Conservation (phyloP, 2,329 filamentous ascomycete species). For the Corniculantispora saksenae region DNA sequence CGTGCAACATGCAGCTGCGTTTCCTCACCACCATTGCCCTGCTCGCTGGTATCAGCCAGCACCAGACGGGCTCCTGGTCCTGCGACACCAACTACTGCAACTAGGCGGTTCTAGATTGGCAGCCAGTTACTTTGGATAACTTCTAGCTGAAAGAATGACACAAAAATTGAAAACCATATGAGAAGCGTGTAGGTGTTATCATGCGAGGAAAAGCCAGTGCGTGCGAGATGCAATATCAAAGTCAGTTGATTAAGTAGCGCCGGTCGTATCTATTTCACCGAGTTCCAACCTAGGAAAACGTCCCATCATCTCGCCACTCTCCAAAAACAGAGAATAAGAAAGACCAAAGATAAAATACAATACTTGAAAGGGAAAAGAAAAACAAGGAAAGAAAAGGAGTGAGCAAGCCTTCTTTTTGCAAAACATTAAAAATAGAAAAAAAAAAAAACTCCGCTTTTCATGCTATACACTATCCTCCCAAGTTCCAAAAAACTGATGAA, state of each 20-base stretch:
- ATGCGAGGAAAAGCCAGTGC: no score
- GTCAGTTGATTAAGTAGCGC: slow-evolving; percentile 8
- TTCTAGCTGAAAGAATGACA: no score
- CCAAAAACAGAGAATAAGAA: background rate
- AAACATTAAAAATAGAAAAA: background rate
- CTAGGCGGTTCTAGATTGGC: no score
- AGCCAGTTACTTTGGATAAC: no score
- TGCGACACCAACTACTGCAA: no score
- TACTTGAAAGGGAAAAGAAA: background rate
- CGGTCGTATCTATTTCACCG: slow-evolving; percentile 4
- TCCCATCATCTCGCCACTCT: slow-evolving; percentile 9
- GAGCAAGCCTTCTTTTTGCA: background rate
- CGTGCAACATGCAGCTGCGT: no score
- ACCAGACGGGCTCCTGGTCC: no score
- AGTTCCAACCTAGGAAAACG: background rate
- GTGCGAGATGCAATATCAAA: background rate
- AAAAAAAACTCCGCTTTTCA: slow-evolving; percentile 12
- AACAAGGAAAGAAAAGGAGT: background rate
- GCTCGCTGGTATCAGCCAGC: no score
- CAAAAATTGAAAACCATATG: no score
- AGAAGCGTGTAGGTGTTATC: no score
- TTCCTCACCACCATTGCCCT: no score
- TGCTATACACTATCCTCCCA: slow-evolving; percentile 14
- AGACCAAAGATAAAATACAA: background rate
- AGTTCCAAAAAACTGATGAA: background rate